Percentiles rank a stretch among this genome's conserved stretches.
These are phyloP conservation scores for Candida ponderosae DNA, from an alignment of 805 yeast species.

Conservation along the genomic window DNA sequence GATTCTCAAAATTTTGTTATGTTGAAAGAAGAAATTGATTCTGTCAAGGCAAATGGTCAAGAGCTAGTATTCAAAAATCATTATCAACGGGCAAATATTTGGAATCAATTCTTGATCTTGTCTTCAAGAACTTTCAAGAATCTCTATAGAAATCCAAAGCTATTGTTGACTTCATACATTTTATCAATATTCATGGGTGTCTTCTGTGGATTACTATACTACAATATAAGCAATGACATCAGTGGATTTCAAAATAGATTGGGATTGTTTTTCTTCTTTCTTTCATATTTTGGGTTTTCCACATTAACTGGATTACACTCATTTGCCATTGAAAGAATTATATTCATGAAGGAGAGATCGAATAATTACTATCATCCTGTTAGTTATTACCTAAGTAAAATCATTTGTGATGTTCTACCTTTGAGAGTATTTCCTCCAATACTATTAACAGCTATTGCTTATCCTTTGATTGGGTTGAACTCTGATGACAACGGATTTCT, in stretches of 20 bases:
- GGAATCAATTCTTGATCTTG: conserved; percentile 62
- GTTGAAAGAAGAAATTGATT: conserved; percentile 23
- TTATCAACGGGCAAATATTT: conserved; percentile 41
- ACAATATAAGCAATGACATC: conserved; percentile 76
- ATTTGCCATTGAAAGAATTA: conserved; percentile 80
- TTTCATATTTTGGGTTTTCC: conserved; percentile 90
- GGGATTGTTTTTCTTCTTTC: conserved; percentile 85
- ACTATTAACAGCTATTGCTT: conserved; percentile 67
- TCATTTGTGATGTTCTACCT: conserved; percentile 88
- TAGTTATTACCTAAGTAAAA: conserved; percentile 79
- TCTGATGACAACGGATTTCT: conserved; percentile 69
- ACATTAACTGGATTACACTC: conserved; percentile 88
- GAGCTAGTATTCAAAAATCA: conserved; percentile 17
- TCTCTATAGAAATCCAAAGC: conserved; percentile 83
- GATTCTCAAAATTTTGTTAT: conserved; percentile 24
- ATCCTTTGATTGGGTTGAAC: conserved; percentile 86
- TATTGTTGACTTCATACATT: conserved; percentile 78
- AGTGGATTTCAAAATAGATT: conserved; percentile 95
- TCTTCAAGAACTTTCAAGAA: conserved; percentile 88
- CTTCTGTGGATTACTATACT: conserved; percentile 82
- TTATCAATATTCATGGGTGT: conserved; percentile 70
- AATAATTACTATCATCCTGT: conserved; percentile 88
- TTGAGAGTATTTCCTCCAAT: conserved; percentile 89
- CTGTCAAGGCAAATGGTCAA: conserved; percentile 12
- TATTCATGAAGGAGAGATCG: conserved; percentile 88